Conservation (phyloP, 202 grass and related monocot genomes). For the Eragrostis tef region DNA sequence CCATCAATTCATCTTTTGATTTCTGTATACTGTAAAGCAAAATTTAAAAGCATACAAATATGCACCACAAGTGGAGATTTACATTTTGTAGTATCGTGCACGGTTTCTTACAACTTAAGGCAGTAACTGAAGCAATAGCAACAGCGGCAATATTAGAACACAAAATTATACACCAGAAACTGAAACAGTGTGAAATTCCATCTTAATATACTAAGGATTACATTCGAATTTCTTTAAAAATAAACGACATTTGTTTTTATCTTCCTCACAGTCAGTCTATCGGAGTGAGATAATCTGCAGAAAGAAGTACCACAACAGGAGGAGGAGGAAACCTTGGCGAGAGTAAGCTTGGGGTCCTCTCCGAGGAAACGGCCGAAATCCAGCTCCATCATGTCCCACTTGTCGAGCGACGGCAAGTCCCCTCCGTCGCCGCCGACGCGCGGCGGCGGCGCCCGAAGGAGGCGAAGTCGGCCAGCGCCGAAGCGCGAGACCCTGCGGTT, state of each 20-base stretch:
- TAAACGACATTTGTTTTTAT: background rate
- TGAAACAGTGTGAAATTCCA: background rate
- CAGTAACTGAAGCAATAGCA: background rate
- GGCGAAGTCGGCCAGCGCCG: slow-evolving; percentile 21
- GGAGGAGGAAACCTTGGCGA: slow-evolving; percentile 62
- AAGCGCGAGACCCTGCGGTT: background rate
- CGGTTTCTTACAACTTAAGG: background rate
- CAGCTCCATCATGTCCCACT: slow-evolving; percentile 82
- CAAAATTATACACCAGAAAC: background rate
- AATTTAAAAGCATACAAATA: background rate
- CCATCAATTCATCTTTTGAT: background rate
- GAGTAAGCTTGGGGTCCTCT: slow-evolving; percentile 84
- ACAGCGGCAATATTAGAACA: background rate
- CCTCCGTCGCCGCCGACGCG: slow-evolving; percentile 17
- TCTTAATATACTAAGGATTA: background rate
- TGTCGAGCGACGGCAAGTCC: slow-evolving; percentile 58
- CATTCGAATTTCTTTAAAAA: background rate
- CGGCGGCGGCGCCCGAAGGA: slow-evolving; percentile 39
- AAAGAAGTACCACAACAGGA: background rate
- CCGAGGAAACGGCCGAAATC: slow-evolving; percentile 77
- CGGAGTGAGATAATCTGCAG: background rate
- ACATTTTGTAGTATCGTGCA: background rate
- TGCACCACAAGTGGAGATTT: background rate
- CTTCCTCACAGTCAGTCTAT: background rate
- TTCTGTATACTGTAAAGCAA: background rate